Percentiles rank a stretch among this genome's conserved stretches.
Evolutionary conservation across 2,329 filamentous ascomycete species (phyloP).

Genomic region (Drechmeria coniospora): DNA sequence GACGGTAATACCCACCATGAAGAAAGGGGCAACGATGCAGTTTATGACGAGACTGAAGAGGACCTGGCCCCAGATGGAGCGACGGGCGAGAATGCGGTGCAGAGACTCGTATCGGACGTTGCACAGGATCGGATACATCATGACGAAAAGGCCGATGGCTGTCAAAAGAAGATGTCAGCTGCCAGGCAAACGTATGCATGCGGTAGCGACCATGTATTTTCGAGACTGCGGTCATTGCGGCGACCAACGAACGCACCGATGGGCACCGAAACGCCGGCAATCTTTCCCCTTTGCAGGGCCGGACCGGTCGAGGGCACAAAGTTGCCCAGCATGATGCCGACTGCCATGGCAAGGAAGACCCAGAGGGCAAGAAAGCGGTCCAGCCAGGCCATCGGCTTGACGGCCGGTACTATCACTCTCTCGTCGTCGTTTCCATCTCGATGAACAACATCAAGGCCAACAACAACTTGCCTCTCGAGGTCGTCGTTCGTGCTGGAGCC

Average conservation of each 20-base stretch:
- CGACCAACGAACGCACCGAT: constrained; percentile 44
- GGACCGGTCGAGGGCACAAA: constrained; percentile 49
- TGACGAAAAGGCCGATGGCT: constrained; percentile 69
- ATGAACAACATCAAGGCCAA: no score
- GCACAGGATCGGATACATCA: constrained; percentile 91
- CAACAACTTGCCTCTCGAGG: no score
- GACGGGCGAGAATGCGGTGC: constrained; percentile 46
- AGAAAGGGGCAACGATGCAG: constrained; percentile 67
- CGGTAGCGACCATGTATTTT: no score
- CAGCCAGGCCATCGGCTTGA: constrained; percentile 40
- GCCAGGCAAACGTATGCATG: background rate
- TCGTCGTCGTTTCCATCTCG: no score
- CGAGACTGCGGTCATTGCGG: background rate
- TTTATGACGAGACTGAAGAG: constrained; percentile 62
- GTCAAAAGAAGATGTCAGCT: background rate
- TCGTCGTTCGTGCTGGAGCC: no score
- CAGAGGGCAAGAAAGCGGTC: constrained; percentile 52
- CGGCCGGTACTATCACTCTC: no score
- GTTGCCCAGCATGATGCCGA: constrained; percentile 63
- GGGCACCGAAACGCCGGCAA: constrained; percentile 53
- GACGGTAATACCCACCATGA: constrained; percentile 74
- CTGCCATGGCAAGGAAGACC: constrained; percentile 65
- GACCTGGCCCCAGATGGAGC: constrained; percentile 64
- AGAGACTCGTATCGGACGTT: constrained; percentile 69
- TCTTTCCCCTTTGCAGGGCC: constrained; percentile 52